Conservation (phyloP, 2,329 filamentous ascomycete genomes). For the Pseudogymnoascus sp. region DNA sequence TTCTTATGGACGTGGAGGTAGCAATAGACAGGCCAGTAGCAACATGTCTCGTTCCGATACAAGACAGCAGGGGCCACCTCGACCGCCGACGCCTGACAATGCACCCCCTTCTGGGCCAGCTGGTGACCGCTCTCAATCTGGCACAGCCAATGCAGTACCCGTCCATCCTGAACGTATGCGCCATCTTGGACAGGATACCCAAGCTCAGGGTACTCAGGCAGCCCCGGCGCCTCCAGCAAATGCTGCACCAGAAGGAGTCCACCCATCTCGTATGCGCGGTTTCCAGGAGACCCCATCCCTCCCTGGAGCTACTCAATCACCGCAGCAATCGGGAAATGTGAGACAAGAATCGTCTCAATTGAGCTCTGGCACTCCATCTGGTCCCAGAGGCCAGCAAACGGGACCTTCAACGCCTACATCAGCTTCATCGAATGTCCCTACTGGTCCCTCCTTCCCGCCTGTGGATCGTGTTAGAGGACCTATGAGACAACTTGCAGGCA, state of each 20-base stretch:
- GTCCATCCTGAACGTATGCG: constrained; percentile 46
- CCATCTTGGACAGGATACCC: constrained; percentile 34
- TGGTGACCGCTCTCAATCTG: constrained; percentile 18
- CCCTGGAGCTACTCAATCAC: constrained; percentile 25
- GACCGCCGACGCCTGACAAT: constrained; percentile 27
- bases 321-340: background rate
- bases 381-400: constrained; percentile 25
- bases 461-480: constrained; percentile 27
- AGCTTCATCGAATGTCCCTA: constrained; percentile 26
- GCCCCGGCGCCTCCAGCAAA: constrained; percentile 27
- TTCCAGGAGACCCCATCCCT: constrained; percentile 21
- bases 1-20: constrained; percentile 38
- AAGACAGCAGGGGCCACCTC: constrained; percentile 14
- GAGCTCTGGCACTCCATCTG: constrained; percentile 24
- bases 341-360: constrained; percentile 19
- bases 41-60: constrained; percentile 35
- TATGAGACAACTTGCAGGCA: constrained; percentile 48
- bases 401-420: constrained; percentile 22
- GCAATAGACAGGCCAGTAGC: constrained; percentile 30
- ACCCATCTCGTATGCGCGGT: constrained; percentile 24
- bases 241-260: constrained; percentile 20
- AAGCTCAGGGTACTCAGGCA: constrained; percentile 28
- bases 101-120: constrained; percentile 30
- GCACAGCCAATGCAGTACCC: constrained; percentile 25
- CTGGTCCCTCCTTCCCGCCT: constrained; percentile 23